Evolutionary conservation across 257 asterid species (phyloP).

Genomic region (Coffea canephora): DNA sequence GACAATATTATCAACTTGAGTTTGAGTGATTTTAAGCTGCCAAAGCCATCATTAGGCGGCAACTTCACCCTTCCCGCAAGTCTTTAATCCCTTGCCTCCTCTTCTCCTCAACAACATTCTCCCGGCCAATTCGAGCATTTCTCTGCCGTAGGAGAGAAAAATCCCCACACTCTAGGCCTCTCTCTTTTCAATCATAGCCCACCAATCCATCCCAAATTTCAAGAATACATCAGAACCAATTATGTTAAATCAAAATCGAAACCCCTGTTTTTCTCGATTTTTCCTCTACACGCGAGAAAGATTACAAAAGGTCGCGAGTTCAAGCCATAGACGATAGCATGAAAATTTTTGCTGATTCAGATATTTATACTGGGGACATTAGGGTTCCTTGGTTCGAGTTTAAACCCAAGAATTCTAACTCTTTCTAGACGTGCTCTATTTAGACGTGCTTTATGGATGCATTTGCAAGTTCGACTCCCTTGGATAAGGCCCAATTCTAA

Average conservation of each 20-base stretch:
- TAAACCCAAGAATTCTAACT: no score
- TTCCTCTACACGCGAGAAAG: no score
- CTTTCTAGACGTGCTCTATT: no score
- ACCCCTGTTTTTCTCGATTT: not conserved
- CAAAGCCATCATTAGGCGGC: slow-evolving; percentile 17
- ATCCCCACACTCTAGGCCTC: slow-evolving; percentile 27
- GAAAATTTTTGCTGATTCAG: not conserved
- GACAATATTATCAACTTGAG: not conserved
- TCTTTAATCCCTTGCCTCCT: not conserved
- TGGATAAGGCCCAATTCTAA: no score
- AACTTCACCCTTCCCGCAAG: slow-evolving; percentile 15
- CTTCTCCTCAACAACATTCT: not conserved
- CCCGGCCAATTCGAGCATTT: not conserved
- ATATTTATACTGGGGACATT: not conserved
- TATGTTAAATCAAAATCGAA: not conserved
- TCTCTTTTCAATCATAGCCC: slow-evolving; percentile 32
- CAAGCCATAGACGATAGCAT: not conserved
- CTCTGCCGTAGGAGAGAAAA: not conserved
- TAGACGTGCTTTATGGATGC: no score
- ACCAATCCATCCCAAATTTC: not conserved
- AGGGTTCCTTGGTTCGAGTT: not conserved
- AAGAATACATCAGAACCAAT: not conserved
- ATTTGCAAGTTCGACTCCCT: no score
- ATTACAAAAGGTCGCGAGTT: not conserved
- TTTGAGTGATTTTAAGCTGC: slow-evolving; percentile 16